Base-by-base conservation (phyloP, 345 rosid species). In the Pistacia vera region DNA sequence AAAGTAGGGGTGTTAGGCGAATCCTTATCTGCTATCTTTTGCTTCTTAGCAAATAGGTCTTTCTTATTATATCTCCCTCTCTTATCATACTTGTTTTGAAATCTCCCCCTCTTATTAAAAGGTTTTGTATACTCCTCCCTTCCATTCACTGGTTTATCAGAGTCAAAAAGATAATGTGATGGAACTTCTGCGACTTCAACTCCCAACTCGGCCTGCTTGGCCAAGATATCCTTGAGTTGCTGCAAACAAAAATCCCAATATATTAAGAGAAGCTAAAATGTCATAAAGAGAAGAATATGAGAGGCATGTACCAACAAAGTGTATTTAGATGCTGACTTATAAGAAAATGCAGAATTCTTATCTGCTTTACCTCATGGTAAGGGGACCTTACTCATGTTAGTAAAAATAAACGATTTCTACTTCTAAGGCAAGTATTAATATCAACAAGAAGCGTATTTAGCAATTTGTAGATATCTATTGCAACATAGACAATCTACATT, bases 181-280 rank as follows among this genome's bases (percentile, higher is more conserved):
- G 97, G 97, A 78, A 96, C 80, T 85, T 96, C 99, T 63, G 98
- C 98, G 74, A 93, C 95, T 85, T 92, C 97, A 78, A 89, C 86
- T 64, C 97, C 97, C 77, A 96, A 81, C 83, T 92, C 95, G 25
- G 92, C 97, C 79, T 96, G 99, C 94, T 89, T 91, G 55, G 90
- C 90, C 82, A 96, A 83, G n/a, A 96, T 83, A 72, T 94, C 91
- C 85, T 75, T 91, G 72, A 96, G 93, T 92, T 89, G 94, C 99
- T 96, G 88, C 82, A 82, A 49, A 64, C n/a, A 78, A 71, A 67
- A 52, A 16, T 30, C 59, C 52, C 73, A 70, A 25, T 33, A 68
- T 36, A 67, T 63, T 51, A 46, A 64, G 20, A 48, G 38, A 54
- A 5, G 17, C 28, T 10, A 14, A 41, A 20, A 13, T 56, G 38